Conservation (phyloP, 495 filamentous ascomycete genomes). For the Annulohypoxylon nitens region DNA sequence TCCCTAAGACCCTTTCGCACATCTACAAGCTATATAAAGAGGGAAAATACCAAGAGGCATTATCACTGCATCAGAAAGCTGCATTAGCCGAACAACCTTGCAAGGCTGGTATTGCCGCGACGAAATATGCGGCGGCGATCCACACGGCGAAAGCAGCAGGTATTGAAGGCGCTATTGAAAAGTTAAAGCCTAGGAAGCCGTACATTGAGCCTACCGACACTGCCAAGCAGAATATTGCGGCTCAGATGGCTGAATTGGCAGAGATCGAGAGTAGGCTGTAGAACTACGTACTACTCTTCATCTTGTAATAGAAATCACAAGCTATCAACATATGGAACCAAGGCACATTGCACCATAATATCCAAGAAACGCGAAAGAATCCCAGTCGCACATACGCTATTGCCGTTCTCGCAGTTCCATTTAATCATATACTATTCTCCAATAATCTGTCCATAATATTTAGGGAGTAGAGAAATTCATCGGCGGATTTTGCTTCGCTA, state of each 20-base stretch:
- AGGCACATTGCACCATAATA: neutral
- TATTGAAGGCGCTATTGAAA: conserved; percentile 67
- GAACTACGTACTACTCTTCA: neutral
- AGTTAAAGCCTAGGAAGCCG: conserved; percentile 69
- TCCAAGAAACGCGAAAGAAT: neutral
- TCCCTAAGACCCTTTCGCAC: conserved; percentile 66
- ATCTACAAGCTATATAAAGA: conserved; percentile 67
- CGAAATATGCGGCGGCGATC: conserved; percentile 73
- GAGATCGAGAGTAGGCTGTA: conserved; percentile 60
- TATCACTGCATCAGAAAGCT: conserved; percentile 66
- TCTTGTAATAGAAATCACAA: neutral
- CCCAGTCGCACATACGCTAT: neutral
- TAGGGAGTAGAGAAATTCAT: conserved; percentile 1
- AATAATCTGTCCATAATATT: neutral
- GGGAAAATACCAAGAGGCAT: conserved; percentile 65
- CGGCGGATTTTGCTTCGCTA: conserved; percentile 63
- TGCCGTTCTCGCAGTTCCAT: neutral
- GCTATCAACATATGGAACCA: neutral
- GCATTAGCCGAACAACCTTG: conserved; percentile 66
- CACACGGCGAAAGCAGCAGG: conserved; percentile 68
- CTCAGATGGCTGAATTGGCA: conserved; percentile 64
- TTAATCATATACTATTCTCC: neutral
- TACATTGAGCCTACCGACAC: conserved; percentile 66
- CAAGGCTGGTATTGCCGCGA: conserved; percentile 72
- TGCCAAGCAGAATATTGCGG: conserved; percentile 61